Percentiles rank a stretch among this genome's conserved stretches.
Conservation (phyloP, 306 rosid species). For the Cicer judaicum region DNA sequence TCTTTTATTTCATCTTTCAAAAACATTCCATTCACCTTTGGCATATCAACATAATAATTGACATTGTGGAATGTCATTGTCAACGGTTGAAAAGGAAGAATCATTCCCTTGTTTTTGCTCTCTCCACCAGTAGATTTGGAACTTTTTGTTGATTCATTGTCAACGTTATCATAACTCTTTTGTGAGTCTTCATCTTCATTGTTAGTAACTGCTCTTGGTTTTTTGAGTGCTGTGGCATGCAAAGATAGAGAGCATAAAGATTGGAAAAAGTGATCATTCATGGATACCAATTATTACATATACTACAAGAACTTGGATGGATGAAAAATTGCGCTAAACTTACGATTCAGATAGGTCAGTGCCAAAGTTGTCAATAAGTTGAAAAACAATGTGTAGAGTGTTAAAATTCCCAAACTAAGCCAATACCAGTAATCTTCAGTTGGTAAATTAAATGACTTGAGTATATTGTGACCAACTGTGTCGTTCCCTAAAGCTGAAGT, state of each 20-base stretch:
- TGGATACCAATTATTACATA: background rate
- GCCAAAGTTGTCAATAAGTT: slow-evolving; percentile 65
- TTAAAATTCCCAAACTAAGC: slow-evolving; percentile 62
- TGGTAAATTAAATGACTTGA: slow-evolving; percentile 57
- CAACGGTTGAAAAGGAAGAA: slow-evolving; percentile 49
- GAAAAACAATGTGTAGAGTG: slow-evolving; percentile 61
- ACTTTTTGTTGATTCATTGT: slow-evolving; percentile 41
- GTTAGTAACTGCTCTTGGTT: slow-evolving; percentile 55
- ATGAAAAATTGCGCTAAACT: slow-evolving; percentile 43
- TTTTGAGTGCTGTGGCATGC: slow-evolving; percentile 58
- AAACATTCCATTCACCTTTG: background rate
- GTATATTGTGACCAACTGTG: slow-evolving; percentile 69
- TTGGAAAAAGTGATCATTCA: background rate
- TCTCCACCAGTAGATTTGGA: slow-evolving; percentile 28
- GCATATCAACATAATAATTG: slow-evolving; percentile 15
- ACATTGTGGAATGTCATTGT: slow-evolving; percentile 23
- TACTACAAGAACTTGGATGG: background rate
- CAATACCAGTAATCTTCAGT: slow-evolving; percentile 74
- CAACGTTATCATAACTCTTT: slow-evolving; percentile 39
- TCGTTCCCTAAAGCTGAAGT: slow-evolving; percentile 46
- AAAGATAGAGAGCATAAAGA: slow-evolving; percentile 1
- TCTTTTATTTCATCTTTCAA: background rate
- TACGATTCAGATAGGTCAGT: slow-evolving; percentile 74
- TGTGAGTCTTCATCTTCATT: slow-evolving; percentile 46
- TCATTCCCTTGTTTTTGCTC: slow-evolving; percentile 73